These are phyloP conservation scores for Yamadazyma conglobata DNA, from an alignment of 1,139 yeast genomes.

Conservation along the genomic window DNA sequence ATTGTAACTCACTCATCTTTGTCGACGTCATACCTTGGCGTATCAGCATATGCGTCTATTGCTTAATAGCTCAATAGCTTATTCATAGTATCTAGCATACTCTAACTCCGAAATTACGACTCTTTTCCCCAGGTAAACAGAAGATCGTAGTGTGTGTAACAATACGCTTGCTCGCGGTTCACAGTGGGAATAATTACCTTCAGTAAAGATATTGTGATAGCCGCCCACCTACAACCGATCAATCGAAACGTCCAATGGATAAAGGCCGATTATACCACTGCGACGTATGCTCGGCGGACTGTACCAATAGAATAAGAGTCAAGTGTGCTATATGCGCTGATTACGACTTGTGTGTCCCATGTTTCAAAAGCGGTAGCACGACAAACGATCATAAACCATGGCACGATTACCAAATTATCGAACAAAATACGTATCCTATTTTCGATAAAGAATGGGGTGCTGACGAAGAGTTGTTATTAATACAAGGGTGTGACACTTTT, in stretches of 20 bases:
- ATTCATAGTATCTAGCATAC: no score
- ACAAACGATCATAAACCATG: conserved; percentile 89
- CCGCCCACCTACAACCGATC: no score
- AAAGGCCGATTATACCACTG: conserved; percentile 70
- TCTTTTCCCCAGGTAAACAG: no score
- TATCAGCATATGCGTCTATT: no score
- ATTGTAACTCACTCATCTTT: no score
- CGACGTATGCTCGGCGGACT: conserved; percentile 91
- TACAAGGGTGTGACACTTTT: conserved; percentile 87
- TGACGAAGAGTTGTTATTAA: conserved; percentile 83
- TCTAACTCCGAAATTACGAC: no score
- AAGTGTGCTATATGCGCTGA: conserved; percentile 91
- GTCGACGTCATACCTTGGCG: no score
- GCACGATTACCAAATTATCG: conserved; percentile 90
- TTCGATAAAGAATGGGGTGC: conserved; percentile 96
- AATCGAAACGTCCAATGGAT: conserved; percentile 8
- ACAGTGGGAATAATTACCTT: no score
- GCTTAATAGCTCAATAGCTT: no score
- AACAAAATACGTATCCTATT: conserved; percentile 93
- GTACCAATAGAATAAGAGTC: conserved; percentile 86
- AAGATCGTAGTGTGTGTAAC: no score
- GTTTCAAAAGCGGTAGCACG: conserved; percentile 81
- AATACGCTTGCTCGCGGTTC: no score
- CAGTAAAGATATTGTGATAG: no score
- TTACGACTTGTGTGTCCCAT: conserved; percentile 94